phyloP scores from a whole-genome alignment of 345 rosid species.

The Brassica cretica region DNA sequence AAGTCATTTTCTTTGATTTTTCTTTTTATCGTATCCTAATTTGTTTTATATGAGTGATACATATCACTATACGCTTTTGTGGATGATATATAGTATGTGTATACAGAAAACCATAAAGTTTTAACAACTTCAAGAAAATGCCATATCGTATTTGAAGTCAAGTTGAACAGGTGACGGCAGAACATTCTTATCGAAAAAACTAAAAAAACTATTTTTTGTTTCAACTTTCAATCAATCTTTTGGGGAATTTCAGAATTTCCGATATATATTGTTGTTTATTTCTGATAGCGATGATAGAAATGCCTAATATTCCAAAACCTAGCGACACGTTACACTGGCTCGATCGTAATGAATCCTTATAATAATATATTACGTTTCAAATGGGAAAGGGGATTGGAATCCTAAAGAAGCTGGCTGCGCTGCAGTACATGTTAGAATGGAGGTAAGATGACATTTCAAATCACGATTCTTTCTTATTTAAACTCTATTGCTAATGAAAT shows the following conservation, averaged over 20 bases:
- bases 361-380: not conserved
- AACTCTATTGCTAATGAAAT: not conserved
- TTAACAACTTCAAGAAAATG: slow-evolving; percentile 1
- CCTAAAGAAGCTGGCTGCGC: not conserved
- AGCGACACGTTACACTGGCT: not conserved
- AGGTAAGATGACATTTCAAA: not conserved
- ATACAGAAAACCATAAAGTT: not conserved
- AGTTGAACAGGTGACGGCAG: not conserved
- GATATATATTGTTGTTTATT: not conserved
- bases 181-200: not conserved
- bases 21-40: not conserved
- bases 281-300: not conserved
- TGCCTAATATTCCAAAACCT: not conserved
- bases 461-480: not conserved
- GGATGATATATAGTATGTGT: not conserved
- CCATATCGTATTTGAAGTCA: not conserved
- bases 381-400: not conserved
- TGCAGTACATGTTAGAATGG: not conserved
- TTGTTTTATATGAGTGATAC: not conserved
- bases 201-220: not conserved
- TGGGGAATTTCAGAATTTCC: not conserved
- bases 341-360: not conserved
- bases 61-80: not conserved
- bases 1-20: not conserved
- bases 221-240: not conserved